Evolutionary conservation across 2,329 filamentous ascomycete species (phyloP), one percentile per base, ranked within the genome.

Genomic region (Aspergillus sp.): DNA sequence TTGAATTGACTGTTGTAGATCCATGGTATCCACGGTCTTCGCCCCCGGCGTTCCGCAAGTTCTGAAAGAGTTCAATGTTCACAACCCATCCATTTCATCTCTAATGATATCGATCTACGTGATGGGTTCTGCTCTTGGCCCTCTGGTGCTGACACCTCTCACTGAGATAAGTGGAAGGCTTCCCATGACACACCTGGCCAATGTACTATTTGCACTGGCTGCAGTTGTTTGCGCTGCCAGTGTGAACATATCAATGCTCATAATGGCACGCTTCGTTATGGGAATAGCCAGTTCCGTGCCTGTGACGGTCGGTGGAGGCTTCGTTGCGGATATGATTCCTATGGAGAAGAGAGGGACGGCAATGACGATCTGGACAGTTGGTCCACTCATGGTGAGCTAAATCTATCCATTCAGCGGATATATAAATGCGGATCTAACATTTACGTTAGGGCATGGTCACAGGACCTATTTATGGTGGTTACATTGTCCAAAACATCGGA

Each of bases 121-220:
- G 15, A 74, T 87, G 1, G 84, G 84, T 0, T 86, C 85, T 58
- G 82, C 80, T 12, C 72, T 87, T 23, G 85, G 85, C 0, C 85
- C 85, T 2, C 71, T 87, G 4, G 77, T 86, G 53, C 68, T 87
- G 3, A 83, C 84, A 2, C 85, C 85, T 0, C 68, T 87, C 39
- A 85, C 81, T 2, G 87, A 90, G 70, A 84, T 89, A 60, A 88
- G 87, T 67, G 88, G 88, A 0, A 80, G 87, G 3, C 72, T 84
- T 3, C 74, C 80, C 3, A 75, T 90, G 49, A 80, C 89, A 58
- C 80, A 82, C 23, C 71, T 69, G 0, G 82, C 85, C 50, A 90
- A 87, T 65, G 67, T 80, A 6, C 80, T 86, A 57, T 90, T 89
- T 70, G 82, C 85, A 60, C 69, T 83, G 0, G 89, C 85, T 76